A percentile compares a stretch with the other conserved stretches of the same genome.
These are phyloP conservation scores for Coemansia sp. DNA, from an alignment of 371 early-diverging fungal genomes.

Conservation along the genomic window DNA sequence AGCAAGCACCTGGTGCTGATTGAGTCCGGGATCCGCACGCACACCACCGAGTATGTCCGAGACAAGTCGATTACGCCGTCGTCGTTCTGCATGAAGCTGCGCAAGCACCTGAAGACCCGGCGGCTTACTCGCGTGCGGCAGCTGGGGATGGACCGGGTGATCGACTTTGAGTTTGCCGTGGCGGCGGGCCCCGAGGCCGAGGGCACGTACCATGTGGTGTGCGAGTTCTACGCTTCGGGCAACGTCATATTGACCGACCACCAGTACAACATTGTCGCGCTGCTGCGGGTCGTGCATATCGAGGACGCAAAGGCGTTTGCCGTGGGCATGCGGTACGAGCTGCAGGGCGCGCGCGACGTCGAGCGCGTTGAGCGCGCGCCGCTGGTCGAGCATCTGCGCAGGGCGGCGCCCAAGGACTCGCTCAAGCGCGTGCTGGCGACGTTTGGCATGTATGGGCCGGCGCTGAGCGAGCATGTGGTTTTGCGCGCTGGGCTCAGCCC, in stretches of 20 bases:
- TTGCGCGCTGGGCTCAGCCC: constrained; percentile 70
- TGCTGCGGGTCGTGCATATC: constrained; percentile 84
- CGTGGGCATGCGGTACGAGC: constrained; percentile 73
- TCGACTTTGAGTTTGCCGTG: constrained; percentile 88
- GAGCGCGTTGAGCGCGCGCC: constrained; percentile 60
- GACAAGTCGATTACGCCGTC: constrained; percentile 88
- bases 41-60: constrained; percentile 85
- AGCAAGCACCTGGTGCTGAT: constrained; percentile 85
- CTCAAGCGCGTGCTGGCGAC: constrained; percentile 75
- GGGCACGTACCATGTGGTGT: constrained; percentile 84
- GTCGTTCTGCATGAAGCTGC: constrained; percentile 85
- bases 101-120: constrained; percentile 87
- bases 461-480: constrained; percentile 85
- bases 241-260: constrained; percentile 95
- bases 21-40: constrained; percentile 92
- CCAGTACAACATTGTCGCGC: constrained; percentile 77
- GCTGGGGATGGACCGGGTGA: constrained; percentile 89
- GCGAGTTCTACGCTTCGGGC: constrained; percentile 94
- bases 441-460: constrained; percentile 76
- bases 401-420: constrained; percentile 71
- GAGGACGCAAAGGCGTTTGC: constrained; percentile 72
- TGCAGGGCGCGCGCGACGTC: constrained; percentile 57
- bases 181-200: constrained; percentile 59
- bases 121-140: constrained; percentile 82
- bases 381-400: constrained; percentile 56